phyloP scores from a whole-genome alignment of 31 red algal species.

The Odonthalia washingtoniensis region DNA sequence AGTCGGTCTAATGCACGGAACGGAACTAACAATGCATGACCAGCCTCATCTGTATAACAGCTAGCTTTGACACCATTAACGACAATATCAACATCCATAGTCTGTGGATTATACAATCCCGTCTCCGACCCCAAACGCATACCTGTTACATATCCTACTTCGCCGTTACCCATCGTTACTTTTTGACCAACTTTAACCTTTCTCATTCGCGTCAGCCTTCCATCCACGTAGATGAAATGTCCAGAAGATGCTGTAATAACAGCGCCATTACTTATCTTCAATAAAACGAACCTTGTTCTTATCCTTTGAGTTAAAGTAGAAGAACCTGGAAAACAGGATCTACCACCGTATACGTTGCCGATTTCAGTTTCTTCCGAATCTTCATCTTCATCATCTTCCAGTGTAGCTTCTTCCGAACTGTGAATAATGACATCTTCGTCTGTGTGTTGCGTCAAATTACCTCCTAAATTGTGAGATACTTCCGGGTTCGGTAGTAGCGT shows the following conservation, averaged over 20 bases:
- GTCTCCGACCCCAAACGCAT: conserved; percentile 23
- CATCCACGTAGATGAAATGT: conserved; percentile 77
- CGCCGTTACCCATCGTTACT: conserved; percentile 11
- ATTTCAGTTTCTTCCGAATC: not conserved
- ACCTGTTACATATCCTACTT: conserved; percentile 35
- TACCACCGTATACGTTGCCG: not conserved
- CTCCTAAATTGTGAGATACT: too few relatives aligned
- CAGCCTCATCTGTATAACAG: conserved; percentile 63
- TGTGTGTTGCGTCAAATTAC: not conserved
- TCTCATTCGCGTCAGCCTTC: conserved; percentile 51
- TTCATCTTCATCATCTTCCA: not conserved
- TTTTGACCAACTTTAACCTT: conserved; percentile 61
- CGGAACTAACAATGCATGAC: conserved; percentile 68
- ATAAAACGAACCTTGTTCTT: conserved; percentile 50
- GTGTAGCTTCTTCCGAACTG: not conserved
- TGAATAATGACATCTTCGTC: too few relatives aligned
- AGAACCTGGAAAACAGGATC: not conserved
- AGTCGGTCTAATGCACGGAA: conserved; percentile 61
- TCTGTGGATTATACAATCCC: conserved; percentile 76
- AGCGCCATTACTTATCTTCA: conserved; percentile 41
- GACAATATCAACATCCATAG: conserved; percentile 58
- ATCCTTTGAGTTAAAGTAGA: not conserved
- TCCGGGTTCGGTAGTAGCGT: too few relatives aligned
- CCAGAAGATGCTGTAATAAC: conserved; percentile 48
- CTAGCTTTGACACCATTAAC: conserved; percentile 65